phyloP scores from a whole-genome alignment of 2,329 filamentous ascomycete species.

The Acephala macrosclerotiorum region DNA sequence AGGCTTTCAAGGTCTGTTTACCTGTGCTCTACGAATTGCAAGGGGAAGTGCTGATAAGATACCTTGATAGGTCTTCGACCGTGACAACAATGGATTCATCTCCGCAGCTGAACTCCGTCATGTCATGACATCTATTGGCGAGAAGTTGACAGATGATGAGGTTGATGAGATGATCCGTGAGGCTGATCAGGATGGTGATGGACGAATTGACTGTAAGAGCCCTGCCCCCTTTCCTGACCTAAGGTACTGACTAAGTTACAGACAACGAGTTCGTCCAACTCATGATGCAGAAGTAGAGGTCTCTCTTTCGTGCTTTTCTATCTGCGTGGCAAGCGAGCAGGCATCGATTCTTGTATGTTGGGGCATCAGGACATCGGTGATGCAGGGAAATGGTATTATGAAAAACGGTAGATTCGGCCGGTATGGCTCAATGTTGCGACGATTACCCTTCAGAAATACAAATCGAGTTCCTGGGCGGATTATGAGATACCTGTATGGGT shows the following conservation, averaged over 20 bases:
- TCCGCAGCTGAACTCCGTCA: slow-evolving; percentile 87
- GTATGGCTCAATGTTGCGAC: slow-evolving; percentile 33
- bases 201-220: slow-evolving; percentile 82
- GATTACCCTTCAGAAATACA: slow-evolving; percentile 38
- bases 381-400: slow-evolving; percentile 19
- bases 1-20: slow-evolving; percentile 78
- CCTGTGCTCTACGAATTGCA: not conserved
- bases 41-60: slow-evolving; percentile 20
- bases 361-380: slow-evolving; percentile 19
- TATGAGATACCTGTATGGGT: not conserved
- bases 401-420: slow-evolving; percentile 26
- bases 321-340: slow-evolving; percentile 27
- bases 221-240: slow-evolving; percentile 1
- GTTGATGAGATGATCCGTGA: slow-evolving; percentile 94
- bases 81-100: slow-evolving; percentile 92
- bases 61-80: slow-evolving; percentile 72
- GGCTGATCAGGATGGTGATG: slow-evolving; percentile 88
- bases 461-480: slow-evolving; percentile 6
- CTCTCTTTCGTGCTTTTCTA: slow-evolving; percentile 26
- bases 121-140: slow-evolving; percentile 91
- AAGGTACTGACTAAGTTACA: slow-evolving; percentile 49
- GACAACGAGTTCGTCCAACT: slow-evolving; percentile 94
- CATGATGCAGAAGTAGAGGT: slow-evolving; percentile 88
- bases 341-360: slow-evolving; percentile 29
- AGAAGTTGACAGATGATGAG: slow-evolving; percentile 90